Percentiles rank a stretch among this genome's conserved stretches.
These are phyloP conservation scores for Sclerotinia nivalis DNA, from an alignment of 2,329 filamentous ascomycete species.

Conservation along the genomic window DNA sequence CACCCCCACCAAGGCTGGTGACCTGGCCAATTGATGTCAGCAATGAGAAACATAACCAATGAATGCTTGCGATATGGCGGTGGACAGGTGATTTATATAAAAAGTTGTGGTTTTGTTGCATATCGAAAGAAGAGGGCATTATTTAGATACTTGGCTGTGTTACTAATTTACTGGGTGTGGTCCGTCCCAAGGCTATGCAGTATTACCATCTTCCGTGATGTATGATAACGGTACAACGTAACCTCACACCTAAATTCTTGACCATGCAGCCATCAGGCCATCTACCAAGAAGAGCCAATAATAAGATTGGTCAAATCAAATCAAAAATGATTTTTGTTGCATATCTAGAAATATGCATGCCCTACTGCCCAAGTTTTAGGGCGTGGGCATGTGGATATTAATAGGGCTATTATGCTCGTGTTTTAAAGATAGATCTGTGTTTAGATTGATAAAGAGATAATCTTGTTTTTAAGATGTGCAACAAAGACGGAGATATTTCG, in stretches of 20 bases:
- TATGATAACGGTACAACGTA: neutral
- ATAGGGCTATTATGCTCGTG: neutral
- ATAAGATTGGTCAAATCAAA: neutral
- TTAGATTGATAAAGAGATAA: neutral
- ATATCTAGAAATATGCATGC: neutral
- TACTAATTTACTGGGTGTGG: neutral
- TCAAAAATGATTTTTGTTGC: neutral
- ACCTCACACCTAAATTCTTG: neutral
- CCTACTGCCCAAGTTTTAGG: neutral
- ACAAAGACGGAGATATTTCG: neutral
- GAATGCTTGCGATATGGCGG: neutral
- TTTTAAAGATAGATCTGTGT: neutral
- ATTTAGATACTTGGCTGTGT: conserved; percentile 3
- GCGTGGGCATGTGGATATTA: neutral
- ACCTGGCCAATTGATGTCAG: neutral
- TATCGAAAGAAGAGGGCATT: neutral
- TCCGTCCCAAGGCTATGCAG: too few relatives aligned
- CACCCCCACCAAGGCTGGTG: neutral
- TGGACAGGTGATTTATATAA: neutral
- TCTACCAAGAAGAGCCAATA: neutral
- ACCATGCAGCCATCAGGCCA: neutral
- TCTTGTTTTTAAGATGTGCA: conserved; percentile 14
- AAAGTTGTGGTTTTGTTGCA: neutral
- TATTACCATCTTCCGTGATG: neutral
- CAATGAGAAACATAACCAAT: conserved; percentile 7